Evolutionary conservation across 2,329 filamentous ascomycete genomes (phyloP).

Genomic region (Ceratocystis diversiconidia): DNA sequence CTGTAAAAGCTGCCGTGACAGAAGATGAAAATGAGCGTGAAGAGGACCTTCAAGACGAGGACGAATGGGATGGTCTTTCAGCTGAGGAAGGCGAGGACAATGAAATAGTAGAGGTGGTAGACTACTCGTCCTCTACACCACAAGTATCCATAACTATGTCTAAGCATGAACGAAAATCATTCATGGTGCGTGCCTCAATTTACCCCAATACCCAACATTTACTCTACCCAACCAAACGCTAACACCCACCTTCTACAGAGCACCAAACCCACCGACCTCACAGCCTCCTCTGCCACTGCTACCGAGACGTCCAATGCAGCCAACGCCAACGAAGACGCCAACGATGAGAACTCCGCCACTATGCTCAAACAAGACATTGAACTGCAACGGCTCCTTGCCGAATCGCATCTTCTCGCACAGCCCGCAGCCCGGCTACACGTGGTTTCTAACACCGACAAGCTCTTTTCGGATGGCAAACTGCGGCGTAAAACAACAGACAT

Average conservation of each 20-base stretch:
- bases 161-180: constrained; percentile 60
- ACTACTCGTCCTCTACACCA: constrained; percentile 36
- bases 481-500: constrained; percentile 73
- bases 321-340: constrained; percentile 23
- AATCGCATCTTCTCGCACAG: constrained; percentile 66
- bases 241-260: constrained; percentile 19
- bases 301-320: constrained; percentile 18
- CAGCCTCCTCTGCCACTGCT: constrained; percentile 25
- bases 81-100: constrained; percentile 19
- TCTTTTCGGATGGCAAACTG: constrained; percentile 49
- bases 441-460: constrained; percentile 25
- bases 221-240: neutral
- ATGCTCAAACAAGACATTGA: constrained; percentile 86
- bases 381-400: constrained; percentile 74
- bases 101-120: constrained; percentile 43
- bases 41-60: constrained; percentile 21
- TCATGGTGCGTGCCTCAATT: constrained; percentile 43
- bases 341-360: constrained; percentile 44
- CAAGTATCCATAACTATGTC: constrained; percentile 35
- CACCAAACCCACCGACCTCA: constrained; percentile 34
- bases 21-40: constrained; percentile 21
- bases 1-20: constrained; percentile 21
- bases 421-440: constrained; percentile 35
- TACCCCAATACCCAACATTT: neutral
- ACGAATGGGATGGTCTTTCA: constrained; percentile 20